These are phyloP conservation scores for Coccomyxa sp. DNA, from an alignment of 139 green algal species.

Conservation along the genomic window DNA sequence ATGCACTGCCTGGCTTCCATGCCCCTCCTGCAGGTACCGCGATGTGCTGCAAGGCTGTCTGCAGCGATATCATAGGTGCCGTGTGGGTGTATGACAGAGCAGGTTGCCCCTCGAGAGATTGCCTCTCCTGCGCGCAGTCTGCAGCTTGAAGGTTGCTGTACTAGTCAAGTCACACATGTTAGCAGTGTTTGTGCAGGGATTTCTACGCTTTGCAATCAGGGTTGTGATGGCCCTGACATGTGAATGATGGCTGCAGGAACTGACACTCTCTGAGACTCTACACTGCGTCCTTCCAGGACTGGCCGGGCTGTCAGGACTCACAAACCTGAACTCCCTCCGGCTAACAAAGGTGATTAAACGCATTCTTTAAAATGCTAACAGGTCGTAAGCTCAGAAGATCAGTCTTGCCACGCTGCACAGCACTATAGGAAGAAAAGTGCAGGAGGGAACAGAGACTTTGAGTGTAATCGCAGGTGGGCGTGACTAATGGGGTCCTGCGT, in stretches of 20 bases:
- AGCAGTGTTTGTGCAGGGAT: too few relatives aligned
- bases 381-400: too few relatives aligned
- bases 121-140: too few relatives aligned
- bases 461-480: background rate
- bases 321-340: background rate
- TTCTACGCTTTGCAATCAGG: too few relatives aligned
- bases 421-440: background rate
- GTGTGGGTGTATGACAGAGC: too few relatives aligned
- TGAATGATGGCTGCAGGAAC: background rate
- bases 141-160: too few relatives aligned
- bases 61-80: too few relatives aligned
- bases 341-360: background rate
- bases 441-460: background rate
- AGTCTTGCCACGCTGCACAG: too few relatives aligned
- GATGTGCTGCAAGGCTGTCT: too few relatives aligned
- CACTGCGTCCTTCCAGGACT: background rate
- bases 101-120: too few relatives aligned
- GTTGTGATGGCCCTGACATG: background rate
- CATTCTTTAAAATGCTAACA: too few relatives aligned
- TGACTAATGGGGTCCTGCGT: background rate
- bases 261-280: background rate
- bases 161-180: too few relatives aligned
- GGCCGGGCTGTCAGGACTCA: background rate
- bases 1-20: background rate
- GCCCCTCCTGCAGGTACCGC: background rate